Conservation (phyloP, 2,329 filamentous ascomycete genomes). For the Epichloe coenophiala region DNA sequence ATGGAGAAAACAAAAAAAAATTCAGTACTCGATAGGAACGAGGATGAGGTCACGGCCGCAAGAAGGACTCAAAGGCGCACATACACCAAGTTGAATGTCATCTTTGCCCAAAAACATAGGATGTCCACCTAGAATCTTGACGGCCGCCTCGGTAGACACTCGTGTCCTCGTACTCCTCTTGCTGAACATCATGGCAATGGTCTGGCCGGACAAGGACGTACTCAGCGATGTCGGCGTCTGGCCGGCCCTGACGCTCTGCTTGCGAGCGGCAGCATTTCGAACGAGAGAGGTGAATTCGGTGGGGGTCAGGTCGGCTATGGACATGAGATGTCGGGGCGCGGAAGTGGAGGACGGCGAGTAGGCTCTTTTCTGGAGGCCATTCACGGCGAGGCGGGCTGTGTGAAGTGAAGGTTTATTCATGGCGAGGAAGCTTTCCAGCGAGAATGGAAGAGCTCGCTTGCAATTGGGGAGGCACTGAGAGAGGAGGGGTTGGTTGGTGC, state of each 20-base stretch:
- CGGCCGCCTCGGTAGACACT: conserved; percentile 83
- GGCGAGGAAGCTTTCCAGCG: not conserved
- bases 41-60: not conserved
- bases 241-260: conserved; percentile 61
- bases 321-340: conserved; percentile 71
- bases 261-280: conserved; percentile 66
- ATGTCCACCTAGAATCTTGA: conserved; percentile 78
- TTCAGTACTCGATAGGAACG: not conserved
- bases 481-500: too few species aligned
- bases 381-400: conserved; percentile 19
- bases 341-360: conserved; percentile 26
- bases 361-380: conserved; percentile 26
- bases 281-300: conserved; percentile 71
- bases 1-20: not conserved
- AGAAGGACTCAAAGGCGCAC: conserved; percentile 13
- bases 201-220: conserved; percentile 56
- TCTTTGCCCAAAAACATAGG: conserved; percentile 94
- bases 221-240: conserved; percentile 39
- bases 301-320: conserved; percentile 73
- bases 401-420: conserved; percentile 22
- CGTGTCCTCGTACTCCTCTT: conserved; percentile 90
- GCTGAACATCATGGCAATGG: conserved; percentile 91
- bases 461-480: too few species aligned
- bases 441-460: not conserved
- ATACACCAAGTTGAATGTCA: conserved; percentile 86